phyloP scores from a whole-genome alignment of 2,329 filamentous ascomycete genomes.

The Fusarium sp. region DNA sequence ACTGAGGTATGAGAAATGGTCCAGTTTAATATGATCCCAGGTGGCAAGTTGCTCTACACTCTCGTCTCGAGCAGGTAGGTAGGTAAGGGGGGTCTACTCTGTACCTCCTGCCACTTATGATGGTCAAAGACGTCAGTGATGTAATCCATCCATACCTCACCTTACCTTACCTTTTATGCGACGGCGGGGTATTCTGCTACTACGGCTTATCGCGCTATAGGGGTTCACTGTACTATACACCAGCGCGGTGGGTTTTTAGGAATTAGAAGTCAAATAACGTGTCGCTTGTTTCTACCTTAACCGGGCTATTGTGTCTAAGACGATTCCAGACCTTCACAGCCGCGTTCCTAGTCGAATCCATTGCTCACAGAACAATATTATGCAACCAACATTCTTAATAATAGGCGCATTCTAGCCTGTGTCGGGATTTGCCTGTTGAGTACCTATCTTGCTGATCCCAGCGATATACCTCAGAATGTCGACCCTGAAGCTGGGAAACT shows the following conservation, averaged over 20 bases:
- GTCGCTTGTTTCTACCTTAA: neutral
- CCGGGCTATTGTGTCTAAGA: neutral
- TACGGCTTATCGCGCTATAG: constrained; percentile 14
- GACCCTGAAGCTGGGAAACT: neutral
- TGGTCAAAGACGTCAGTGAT: constrained; percentile 26
- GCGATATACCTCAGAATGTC: neutral
- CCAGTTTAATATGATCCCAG: neutral
- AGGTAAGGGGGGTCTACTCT: neutral
- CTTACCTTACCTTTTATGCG: neutral
- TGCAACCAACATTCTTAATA: constrained; percentile 14
- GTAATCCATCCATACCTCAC: constrained; percentile 20
- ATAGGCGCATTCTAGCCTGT: constrained; percentile 4
- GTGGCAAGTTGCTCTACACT: neutral
- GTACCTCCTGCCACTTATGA: constrained; percentile 1
- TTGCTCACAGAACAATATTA: neutral
- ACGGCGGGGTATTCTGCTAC: constrained; percentile 22
- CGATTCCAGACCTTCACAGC: neutral
- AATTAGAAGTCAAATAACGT: neutral
- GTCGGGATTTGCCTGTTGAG: neutral
- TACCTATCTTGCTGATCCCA: neutral
- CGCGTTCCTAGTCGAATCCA: neutral
- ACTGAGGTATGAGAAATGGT: neutral
- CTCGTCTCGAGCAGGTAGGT: neutral
- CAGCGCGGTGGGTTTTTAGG: neutral
- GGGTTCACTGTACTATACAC: neutral